Evolutionary conservation across 306 rosid genomes (phyloP).

Genomic region (Quercus wislizeni): DNA sequence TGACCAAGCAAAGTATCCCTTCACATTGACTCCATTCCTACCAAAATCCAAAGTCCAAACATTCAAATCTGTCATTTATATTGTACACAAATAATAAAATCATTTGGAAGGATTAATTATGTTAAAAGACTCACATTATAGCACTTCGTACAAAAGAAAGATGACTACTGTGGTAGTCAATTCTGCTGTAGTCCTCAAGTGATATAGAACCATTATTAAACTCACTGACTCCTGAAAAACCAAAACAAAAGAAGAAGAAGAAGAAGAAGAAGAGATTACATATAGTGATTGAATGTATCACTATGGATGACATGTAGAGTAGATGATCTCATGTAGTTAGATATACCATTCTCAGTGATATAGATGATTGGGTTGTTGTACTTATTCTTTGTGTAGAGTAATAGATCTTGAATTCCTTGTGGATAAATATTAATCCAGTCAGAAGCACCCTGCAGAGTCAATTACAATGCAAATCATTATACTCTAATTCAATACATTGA

Average conservation of each 20-base stretch:
- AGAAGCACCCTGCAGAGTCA: conserved; percentile 20
- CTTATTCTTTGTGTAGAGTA: conserved; percentile 28
- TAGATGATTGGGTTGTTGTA: conserved; percentile 35
- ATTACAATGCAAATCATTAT: neutral
- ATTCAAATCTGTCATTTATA: no score
- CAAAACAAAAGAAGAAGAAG: no score
- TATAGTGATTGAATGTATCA: no score
- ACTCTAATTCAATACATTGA: no score
- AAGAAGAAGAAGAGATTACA: no score
- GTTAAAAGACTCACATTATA: conserved; percentile 22
- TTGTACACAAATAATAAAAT: no score
- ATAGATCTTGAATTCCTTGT: conserved; percentile 22
- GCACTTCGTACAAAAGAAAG: conserved; percentile 22
- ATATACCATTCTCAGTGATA: conserved; percentile 38
- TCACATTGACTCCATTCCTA: no score
- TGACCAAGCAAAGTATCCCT: no score
- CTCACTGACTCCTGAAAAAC: conserved; percentile 22
- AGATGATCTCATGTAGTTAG: neutral
- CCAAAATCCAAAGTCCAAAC: no score
- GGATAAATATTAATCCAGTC: conserved; percentile 31
- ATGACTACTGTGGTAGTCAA: conserved; percentile 25
- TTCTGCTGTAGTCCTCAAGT: conserved; percentile 26
- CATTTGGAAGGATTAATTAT: conserved; percentile 5
- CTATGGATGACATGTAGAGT: no score
- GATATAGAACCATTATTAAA: conserved; percentile 5